Conservation (phyloP, 352 stramenopile species). For the Globisporangium nodosum region DNA sequence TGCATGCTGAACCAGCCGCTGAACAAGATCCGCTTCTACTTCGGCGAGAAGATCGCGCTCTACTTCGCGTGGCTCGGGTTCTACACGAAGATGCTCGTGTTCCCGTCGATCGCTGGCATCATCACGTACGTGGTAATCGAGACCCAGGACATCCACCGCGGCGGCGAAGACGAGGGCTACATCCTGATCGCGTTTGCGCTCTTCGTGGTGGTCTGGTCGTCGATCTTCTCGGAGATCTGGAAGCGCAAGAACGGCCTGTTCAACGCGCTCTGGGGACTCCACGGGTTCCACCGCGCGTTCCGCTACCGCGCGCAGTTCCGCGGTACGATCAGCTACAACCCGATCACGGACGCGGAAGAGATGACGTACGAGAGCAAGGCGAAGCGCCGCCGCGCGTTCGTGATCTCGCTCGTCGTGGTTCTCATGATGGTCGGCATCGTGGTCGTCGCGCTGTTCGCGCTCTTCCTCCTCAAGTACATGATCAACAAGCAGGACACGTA, state of each 20-base stretch:
- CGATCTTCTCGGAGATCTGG: conserved; percentile 85
- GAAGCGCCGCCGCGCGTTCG: conserved; percentile 48
- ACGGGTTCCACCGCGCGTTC: conserved; percentile 66
- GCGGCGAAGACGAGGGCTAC: conserved; percentile 48
- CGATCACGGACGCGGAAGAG: conserved; percentile 53
- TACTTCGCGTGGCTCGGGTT: conserved; percentile 92
- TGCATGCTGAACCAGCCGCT: conserved; percentile 77
- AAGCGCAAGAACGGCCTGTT: conserved; percentile 84
- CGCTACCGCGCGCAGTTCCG: conserved; percentile 83
- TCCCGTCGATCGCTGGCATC: conserved; percentile 72
- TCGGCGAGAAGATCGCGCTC: conserved; percentile 87
- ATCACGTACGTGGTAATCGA: conserved; percentile 69
- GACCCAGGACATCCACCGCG: conserved; percentile 27
- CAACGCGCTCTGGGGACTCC: conserved; percentile 79
- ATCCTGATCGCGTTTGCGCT: conserved; percentile 73
- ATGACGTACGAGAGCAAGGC: conserved; percentile 62
- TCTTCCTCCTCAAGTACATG: conserved; percentile 71
- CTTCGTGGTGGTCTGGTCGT: conserved; percentile 87
- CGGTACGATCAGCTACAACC: conserved; percentile 69
- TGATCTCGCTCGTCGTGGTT: conserved; percentile 57
- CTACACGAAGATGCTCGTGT: conserved; percentile 90
- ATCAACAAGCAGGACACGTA: conserved; percentile 54
- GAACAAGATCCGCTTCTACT: conserved; percentile 88
- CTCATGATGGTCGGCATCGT: conserved; percentile 72
- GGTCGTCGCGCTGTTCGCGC: conserved; percentile 51